phyloP scores from a whole-genome alignment of 2,329 filamentous ascomycete genomes.

The Microdochium trichocladiopsis region DNA sequence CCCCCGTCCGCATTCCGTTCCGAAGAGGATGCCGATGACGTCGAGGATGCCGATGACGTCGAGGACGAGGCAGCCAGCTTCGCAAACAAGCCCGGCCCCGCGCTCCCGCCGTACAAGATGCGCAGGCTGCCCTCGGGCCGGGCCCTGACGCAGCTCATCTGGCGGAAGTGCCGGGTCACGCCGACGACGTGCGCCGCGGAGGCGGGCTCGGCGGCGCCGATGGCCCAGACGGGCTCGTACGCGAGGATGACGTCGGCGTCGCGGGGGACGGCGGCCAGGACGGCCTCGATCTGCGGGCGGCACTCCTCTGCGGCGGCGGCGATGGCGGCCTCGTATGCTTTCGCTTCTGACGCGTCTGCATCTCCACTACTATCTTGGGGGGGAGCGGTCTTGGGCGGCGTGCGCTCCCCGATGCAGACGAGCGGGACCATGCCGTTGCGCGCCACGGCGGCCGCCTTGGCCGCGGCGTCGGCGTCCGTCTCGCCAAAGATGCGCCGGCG shows the following conservation, averaged over 20 bases:
- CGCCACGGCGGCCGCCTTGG: constrained; percentile 62
- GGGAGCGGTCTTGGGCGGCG: constrained; percentile 6
- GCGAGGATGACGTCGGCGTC: constrained; percentile 68
- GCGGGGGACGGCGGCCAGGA: constrained; percentile 52
- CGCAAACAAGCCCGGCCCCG: constrained; percentile 69
- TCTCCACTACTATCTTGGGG: constrained; percentile 27
- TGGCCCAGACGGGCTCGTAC: constrained; percentile 88
- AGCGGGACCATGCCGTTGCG: constrained; percentile 68
- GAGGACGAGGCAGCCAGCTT: constrained; percentile 48
- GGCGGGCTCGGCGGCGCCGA: constrained; percentile 68
- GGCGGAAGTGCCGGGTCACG: constrained; percentile 59
- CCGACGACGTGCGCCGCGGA: constrained; percentile 63
- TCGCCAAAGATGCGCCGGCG: constrained; percentile 66
- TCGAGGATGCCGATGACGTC: no score
- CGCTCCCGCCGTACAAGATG: constrained; percentile 77
- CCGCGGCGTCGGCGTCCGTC: constrained; percentile 60
- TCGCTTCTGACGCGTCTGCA: constrained; percentile 21
- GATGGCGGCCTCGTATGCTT: constrained; percentile 27
- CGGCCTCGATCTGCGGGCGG: constrained; percentile 54
- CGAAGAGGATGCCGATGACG: no score
- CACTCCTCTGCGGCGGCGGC: constrained; percentile 60
- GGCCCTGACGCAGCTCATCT: constrained; percentile 37
- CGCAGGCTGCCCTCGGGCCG: constrained; percentile 50
- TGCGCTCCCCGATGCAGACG: constrained; percentile 73
- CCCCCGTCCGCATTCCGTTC: neutral